A percentile compares a stretch with the other conserved stretches of the same genome.
Conservation (phyloP, 2,329 filamentous ascomycete species). For the Mollisia scopiformis region DNA sequence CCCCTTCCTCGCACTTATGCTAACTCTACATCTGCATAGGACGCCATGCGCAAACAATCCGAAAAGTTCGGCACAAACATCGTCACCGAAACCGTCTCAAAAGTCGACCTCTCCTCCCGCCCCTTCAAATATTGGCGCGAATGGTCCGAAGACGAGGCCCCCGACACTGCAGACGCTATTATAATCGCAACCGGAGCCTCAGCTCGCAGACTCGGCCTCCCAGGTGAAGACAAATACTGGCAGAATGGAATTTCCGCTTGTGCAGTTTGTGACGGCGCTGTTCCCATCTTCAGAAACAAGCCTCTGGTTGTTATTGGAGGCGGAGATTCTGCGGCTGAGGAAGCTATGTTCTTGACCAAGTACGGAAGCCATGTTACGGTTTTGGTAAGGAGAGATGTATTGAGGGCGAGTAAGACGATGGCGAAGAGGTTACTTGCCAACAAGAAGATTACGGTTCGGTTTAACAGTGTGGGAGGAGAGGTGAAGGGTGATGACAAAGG, state of each 20-base stretch:
- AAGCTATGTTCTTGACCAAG: constrained; percentile 96
- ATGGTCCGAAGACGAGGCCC: constrained; percentile 76
- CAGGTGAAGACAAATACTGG: constrained; percentile 96
- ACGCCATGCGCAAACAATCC: constrained; percentile 91
- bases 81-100: constrained; percentile 88
- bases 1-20: background rate
- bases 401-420: constrained; percentile 91
- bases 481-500: constrained; percentile 84
- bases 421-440: constrained; percentile 79
- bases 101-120: constrained; percentile 79
- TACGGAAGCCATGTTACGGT: constrained; percentile 96
- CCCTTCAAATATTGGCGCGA: constrained; percentile 96
- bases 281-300: constrained; percentile 97
- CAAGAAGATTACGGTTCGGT: constrained; percentile 89
- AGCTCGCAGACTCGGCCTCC: constrained; percentile 78
- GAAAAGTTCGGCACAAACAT: constrained; percentile 91
- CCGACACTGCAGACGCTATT: constrained; percentile 86
- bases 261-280: constrained; percentile 94
- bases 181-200: constrained; percentile 97
- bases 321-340: constrained; percentile 95
- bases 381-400: constrained; percentile 82
- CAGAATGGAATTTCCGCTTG: constrained; percentile 95
- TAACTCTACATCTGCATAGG: constrained; percentile 40
- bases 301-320: constrained; percentile 94
- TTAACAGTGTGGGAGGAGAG: constrained; percentile 80